Evolutionary conservation across 1,139 yeast species (phyloP).

Genomic region (Eremothecium sinecaudum): DNA sequence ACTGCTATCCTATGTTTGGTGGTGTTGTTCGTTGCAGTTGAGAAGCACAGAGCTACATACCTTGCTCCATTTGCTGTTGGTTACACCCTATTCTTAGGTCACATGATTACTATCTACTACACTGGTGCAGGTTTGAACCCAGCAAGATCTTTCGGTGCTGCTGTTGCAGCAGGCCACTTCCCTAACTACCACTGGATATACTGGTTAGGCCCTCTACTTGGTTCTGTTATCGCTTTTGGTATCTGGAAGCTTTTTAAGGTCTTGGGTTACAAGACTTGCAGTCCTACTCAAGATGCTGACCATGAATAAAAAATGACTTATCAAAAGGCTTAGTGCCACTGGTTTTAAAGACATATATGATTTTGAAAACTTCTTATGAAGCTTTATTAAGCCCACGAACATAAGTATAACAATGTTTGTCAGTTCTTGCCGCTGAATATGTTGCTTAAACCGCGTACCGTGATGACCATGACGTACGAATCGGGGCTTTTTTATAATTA

Average conservation of each 20-base stretch:
- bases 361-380: too few relatives aligned
- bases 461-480: too few relatives aligned
- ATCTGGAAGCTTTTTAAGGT: conserved; percentile 60
- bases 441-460: too few relatives aligned
- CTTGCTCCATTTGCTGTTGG: conserved; percentile 84
- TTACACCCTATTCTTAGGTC: conserved; percentile 70
- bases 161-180: conserved; percentile 61
- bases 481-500: too few relatives aligned
- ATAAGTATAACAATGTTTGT: too few relatives aligned
- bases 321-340: too few relatives aligned
- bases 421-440: too few relatives aligned
- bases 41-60: conserved; percentile 64
- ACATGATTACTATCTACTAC: conserved; percentile 70
- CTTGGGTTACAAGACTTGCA: conserved; percentile 40
- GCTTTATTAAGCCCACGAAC: too few relatives aligned
- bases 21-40: conserved; percentile 77
- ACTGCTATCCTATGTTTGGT: conserved; percentile 65
- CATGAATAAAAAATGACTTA: background rate
- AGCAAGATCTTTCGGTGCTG: conserved; percentile 82
- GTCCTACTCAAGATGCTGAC: conserved; percentile 10
- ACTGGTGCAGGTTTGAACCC: conserved; percentile 93
- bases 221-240: conserved; percentile 55
- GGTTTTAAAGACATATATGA: too few relatives aligned
- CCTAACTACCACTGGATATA: conserved; percentile 86
- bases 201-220: conserved; percentile 80